These are phyloP conservation scores for Thraustotheca clavata DNA, from an alignment of 352 stramenopile genomes.

Conservation along the genomic window DNA sequence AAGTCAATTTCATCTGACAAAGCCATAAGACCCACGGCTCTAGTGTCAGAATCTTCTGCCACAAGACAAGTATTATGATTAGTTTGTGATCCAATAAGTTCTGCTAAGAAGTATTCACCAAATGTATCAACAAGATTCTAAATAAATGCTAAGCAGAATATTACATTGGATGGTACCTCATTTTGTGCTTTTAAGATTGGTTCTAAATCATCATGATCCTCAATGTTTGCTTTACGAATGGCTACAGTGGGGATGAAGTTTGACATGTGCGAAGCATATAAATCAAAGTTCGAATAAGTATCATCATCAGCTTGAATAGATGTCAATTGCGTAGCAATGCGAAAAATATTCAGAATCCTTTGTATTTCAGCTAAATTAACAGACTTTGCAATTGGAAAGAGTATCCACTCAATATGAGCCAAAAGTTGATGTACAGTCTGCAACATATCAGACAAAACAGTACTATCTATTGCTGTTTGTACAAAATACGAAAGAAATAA, in stretches of 20 bases:
- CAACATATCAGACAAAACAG: conserved; percentile 10
- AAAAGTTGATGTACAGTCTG: conserved; percentile 11
- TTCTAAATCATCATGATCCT: conserved; percentile 76
- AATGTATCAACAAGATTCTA: conserved; percentile 58
- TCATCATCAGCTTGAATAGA: conserved; percentile 5
- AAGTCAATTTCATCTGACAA: conserved; percentile 82
- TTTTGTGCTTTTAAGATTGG: conserved; percentile 56
- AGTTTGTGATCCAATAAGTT: conserved; percentile 86
- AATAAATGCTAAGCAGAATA: not conserved
- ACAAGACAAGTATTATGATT: conserved; percentile 78
- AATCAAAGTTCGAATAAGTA: not conserved
- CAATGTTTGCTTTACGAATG: conserved; percentile 56
- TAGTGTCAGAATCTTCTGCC: conserved; percentile 32
- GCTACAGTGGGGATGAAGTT: conserved; percentile 36
- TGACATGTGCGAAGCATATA: not conserved
- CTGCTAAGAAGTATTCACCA: conserved; percentile 89
- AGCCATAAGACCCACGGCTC: conserved; percentile 69
- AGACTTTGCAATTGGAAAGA: conserved; percentile 1
- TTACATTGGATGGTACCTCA: conserved; percentile 20
- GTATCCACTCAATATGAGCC: conserved; percentile 3
- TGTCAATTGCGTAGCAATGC: not conserved
- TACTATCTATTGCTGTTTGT: not conserved
- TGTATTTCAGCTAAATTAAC: not conserved
- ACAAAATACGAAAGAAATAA: conserved; percentile 21
- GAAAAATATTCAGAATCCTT: not conserved